Base-by-base conservation (phyloP, 1,139 yeast genomes). In the Nadsonia starkeyi-henricii region DNA sequence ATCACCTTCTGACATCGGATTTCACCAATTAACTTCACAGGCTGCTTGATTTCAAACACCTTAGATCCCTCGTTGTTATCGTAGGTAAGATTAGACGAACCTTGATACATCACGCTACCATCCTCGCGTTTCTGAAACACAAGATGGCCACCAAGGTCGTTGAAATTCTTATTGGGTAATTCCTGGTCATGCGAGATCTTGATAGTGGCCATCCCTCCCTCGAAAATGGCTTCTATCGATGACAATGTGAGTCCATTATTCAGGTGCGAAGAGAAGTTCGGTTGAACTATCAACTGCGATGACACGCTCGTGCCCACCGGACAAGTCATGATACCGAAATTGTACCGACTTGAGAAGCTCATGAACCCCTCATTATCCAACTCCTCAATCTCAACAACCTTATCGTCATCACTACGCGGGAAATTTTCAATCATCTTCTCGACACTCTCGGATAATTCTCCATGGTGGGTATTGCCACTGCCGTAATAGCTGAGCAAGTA, bases 31-130 rank as follows among this genome's bases (percentile, higher is more conserved):
- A 52, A 52, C 28, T 54, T 53, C 0, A 63, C 59, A 15, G 50
- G 18, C 26, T 53, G 55, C 4, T 54, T 54, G 23, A 65, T 47
- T 48, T 66, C 60, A 41, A 64, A 54, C 2, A 58, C 57, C 45
- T 57, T 51, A 15, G 12, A 4, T 3, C 17, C 17, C 17, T 12
- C 4, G 21, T 47, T 50, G 46, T 47, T 50, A 2, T 49, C 53
- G 4, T 39, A 54, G 20, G 45, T 47, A 33, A 62, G 51, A 45
- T 62, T 56, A 9, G 60, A 55, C 28, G 53, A 42, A 23, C 49
- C 45, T 1, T 46, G 43, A 5, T 51, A 33, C 3, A 33, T 4
- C 4, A 4, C 4, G 12, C 5, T 9, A n/a, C 4, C 39, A 33
- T 33, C 39, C 4, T 33, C 17, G 5, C 17, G 4, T n/a, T 33